phyloP scores from a whole-genome alignment of 208 protist genomes.

The Naegleria fowleri region DNA sequence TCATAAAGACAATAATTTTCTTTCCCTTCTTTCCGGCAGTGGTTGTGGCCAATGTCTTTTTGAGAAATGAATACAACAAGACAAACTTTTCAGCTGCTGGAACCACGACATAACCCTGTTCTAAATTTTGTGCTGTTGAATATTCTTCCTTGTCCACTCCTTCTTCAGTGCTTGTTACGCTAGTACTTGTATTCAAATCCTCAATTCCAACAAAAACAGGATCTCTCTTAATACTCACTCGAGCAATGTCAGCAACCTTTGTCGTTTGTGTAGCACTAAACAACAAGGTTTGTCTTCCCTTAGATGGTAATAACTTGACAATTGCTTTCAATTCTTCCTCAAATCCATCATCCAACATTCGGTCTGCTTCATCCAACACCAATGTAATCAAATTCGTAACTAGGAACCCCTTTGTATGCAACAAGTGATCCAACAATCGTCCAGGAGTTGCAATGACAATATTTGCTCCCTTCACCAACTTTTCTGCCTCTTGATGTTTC shows the following conservation, averaged over 20 bases:
- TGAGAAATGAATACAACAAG: constrained; percentile 97
- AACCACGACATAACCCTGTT: constrained; percentile 49
- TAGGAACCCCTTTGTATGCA: constrained; percentile 92
- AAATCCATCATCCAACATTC: constrained; percentile 92
- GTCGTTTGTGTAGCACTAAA: constrained; percentile 98
- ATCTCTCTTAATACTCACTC: constrained; percentile 83
- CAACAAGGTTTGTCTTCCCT: constrained; percentile 90
- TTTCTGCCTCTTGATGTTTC: constrained; percentile 62
- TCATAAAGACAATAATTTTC: constrained; percentile 98
- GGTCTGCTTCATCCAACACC: constrained; percentile 98
- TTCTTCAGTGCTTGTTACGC: not conserved
- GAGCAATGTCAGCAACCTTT: constrained; percentile 90
- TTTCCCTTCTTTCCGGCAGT: constrained; percentile 46
- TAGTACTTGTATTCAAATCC: constrained; percentile 33
- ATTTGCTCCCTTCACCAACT: constrained; percentile 64
- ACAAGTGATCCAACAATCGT: constrained; percentile 96
- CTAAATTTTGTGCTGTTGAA: constrained; percentile 40
- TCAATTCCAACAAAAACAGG: constrained; percentile 94
- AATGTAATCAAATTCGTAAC: constrained; percentile 92
- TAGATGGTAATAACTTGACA: constrained; percentile 89
- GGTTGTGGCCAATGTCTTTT: constrained; percentile 81
- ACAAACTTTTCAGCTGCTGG: constrained; percentile 87
- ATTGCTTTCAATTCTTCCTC: constrained; percentile 98
- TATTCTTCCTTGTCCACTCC: not conserved
- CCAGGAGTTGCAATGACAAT: constrained; percentile 78